Conservation (phyloP, 441 rosid genomes). For the Omphalea diandra region DNA sequence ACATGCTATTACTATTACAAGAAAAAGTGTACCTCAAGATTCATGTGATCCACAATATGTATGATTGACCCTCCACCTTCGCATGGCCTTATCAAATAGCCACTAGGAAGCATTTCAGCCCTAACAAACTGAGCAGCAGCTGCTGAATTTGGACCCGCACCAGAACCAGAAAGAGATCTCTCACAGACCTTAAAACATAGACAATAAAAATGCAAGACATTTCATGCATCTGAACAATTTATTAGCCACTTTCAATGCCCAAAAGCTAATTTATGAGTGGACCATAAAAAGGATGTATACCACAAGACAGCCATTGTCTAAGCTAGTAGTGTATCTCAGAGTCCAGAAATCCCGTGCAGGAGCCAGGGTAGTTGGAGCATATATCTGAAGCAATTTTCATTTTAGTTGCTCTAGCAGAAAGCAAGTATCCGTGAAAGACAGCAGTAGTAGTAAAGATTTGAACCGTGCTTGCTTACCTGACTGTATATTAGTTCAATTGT, state of each 20-base stretch:
- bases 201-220: slow-evolving; percentile 13
- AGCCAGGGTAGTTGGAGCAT: slow-evolving; percentile 97
- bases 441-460: slow-evolving; percentile 5
- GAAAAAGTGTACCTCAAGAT: slow-evolving; percentile 69
- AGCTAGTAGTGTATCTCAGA: slow-evolving; percentile 80
- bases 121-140: slow-evolving; percentile 90
- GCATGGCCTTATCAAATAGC: slow-evolving; percentile 92
- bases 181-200: slow-evolving; percentile 67
- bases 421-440: neutral
- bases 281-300: slow-evolving; percentile 40
- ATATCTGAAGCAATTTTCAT: slow-evolving; percentile 47
- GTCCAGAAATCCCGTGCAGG: slow-evolving; percentile 99
- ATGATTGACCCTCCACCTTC: slow-evolving; percentile 99
- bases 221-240: neutral
- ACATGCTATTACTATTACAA: neutral
- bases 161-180: slow-evolving; percentile 96
- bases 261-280: neutral
- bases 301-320: slow-evolving; percentile 99
- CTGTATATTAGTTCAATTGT: slow-evolving; percentile 91
- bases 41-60: slow-evolving; percentile 93
- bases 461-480: slow-evolving; percentile 51
- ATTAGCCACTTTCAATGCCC: neutral
- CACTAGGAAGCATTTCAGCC: slow-evolving; percentile 97
- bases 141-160: slow-evolving; percentile 79
- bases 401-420: neutral